Percentiles rank a stretch among this genome's conserved stretches.
phyloP scores from a whole-genome alignment of 306 rosid genomes.

The Bauhinia variegata region DNA sequence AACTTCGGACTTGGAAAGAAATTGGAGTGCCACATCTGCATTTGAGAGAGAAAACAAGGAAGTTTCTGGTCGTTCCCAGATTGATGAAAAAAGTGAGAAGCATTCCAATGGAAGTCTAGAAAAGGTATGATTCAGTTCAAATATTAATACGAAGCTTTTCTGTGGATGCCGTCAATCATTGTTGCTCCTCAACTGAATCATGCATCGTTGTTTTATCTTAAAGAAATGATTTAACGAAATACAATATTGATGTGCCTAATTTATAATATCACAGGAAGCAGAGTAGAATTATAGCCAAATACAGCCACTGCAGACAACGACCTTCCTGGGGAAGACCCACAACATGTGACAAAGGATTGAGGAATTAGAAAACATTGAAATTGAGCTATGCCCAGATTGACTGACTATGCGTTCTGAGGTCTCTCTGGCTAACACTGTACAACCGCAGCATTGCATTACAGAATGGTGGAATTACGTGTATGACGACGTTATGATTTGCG shows the following conservation, averaged over 20 bases:
- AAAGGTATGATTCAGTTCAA: constrained; percentile 50
- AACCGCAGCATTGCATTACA: not conserved
- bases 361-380: constrained; percentile 22
- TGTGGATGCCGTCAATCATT: too few species aligned
- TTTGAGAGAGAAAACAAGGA: constrained; percentile 44
- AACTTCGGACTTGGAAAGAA: constrained; percentile 47
- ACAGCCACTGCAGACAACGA: constrained; percentile 44
- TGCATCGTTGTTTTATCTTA: constrained; percentile 16
- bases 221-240: constrained; percentile 1
- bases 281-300: constrained; percentile 51
- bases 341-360: constrained; percentile 50
- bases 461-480: constrained; percentile 19
- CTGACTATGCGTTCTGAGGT: constrained; percentile 21
- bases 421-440: constrained; percentile 26
- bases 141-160: constrained; percentile 8
- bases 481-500: too few species aligned
- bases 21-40: constrained; percentile 42
- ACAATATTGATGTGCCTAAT: constrained; percentile 18
- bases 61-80: constrained; percentile 42
- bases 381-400: constrained; percentile 24
- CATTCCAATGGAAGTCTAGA: constrained; percentile 31
- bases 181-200: too few species aligned
- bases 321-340: constrained; percentile 52
- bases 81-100: constrained; percentile 38
- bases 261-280: constrained; percentile 59